Conservation (phyloP, 352 stramenopile genomes). For the Phytophthora megakarya region DNA sequence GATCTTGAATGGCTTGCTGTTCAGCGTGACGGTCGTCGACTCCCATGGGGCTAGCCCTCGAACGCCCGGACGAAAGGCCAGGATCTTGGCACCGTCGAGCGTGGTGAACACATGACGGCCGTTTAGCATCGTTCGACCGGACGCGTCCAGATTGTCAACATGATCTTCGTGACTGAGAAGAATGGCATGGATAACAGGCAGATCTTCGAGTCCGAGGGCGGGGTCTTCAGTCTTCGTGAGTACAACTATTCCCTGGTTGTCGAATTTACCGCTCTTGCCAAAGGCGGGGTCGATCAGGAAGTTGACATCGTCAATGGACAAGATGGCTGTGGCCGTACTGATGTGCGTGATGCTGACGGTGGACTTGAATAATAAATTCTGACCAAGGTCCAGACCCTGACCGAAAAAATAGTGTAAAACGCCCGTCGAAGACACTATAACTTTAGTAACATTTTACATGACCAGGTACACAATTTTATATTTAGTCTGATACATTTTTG, state of each 20-base stretch:
- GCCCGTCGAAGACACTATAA: no score
- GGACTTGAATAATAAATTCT: slow-evolving; percentile 35
- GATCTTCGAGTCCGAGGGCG: slow-evolving; percentile 31
- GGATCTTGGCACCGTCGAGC: slow-evolving; percentile 43
- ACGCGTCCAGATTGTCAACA: slow-evolving; percentile 43
- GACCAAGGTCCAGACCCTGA: no score
- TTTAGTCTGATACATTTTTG: no score
- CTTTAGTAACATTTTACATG: no score
- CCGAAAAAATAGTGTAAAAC: no score
- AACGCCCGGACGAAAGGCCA: slow-evolving; percentile 44
- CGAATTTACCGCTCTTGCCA: slow-evolving; percentile 28
- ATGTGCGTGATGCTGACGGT: slow-evolving; percentile 48
- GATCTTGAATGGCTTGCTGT: slow-evolving; percentile 45
- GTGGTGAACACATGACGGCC: slow-evolving; percentile 48
- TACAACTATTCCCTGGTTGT: not conserved
- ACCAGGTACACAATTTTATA: no score
- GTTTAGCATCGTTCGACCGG: slow-evolving; percentile 42
- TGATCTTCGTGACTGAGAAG: slow-evolving; percentile 51
- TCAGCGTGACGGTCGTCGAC: slow-evolving; percentile 28
- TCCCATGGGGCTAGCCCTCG: slow-evolving; percentile 40
- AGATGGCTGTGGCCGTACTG: slow-evolving; percentile 40
- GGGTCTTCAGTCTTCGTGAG: slow-evolving; percentile 29
- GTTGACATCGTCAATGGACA: slow-evolving; percentile 48
- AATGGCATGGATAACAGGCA: slow-evolving; percentile 40
- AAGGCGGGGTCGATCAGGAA: slow-evolving; percentile 47